These are phyloP conservation scores for Metarhizium sp. DNA, from an alignment of 2,329 filamentous ascomycete species.

Conservation along the genomic window DNA sequence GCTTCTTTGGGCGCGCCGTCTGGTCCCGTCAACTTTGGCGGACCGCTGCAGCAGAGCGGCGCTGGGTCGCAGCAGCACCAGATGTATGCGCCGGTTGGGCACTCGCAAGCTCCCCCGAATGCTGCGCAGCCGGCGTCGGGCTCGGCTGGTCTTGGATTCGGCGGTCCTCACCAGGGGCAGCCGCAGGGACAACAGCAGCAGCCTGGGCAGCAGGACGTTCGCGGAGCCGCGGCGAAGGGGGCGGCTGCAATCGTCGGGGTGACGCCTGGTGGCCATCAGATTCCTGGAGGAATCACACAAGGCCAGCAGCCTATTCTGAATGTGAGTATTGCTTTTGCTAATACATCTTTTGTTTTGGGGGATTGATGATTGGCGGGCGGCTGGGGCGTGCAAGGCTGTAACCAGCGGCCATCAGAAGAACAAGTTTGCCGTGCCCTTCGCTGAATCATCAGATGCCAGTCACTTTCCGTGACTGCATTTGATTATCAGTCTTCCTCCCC, in stretches of 20 bases:
- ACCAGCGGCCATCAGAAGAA: background rate
- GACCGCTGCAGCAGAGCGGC: slow-evolving; percentile 41
- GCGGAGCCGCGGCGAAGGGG: slow-evolving; percentile 35
- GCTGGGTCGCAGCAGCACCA: slow-evolving; percentile 41
- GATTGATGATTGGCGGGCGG: background rate
- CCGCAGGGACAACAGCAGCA: slow-evolving; percentile 30
- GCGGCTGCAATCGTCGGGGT: slow-evolving; percentile 37
- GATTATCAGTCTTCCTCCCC: background rate
- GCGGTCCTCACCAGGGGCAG: slow-evolving; percentile 42
- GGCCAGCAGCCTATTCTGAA: slow-evolving; percentile 39
- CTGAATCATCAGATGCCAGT: background rate
- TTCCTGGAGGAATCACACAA: slow-evolving; percentile 29
- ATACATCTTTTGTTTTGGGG: background rate
- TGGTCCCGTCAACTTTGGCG: slow-evolving; percentile 43
- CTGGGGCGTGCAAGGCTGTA: no score
- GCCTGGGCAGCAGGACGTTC: slow-evolving; percentile 45
- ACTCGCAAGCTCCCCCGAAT: slow-evolving; percentile 40
- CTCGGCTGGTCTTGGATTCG: slow-evolving; percentile 57
- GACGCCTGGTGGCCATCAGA: slow-evolving; percentile 26
- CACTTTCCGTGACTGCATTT: background rate
- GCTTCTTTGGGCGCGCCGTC: slow-evolving; percentile 44
- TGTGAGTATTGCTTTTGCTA: slow-evolving; percentile 28
- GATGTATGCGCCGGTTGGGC: slow-evolving; percentile 46
- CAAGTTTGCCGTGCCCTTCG: background rate
- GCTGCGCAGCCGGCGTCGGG: slow-evolving; percentile 48